Base-by-base conservation (phyloP, 2,329 filamentous ascomycete genomes). In the Penicillium sp. region DNA sequence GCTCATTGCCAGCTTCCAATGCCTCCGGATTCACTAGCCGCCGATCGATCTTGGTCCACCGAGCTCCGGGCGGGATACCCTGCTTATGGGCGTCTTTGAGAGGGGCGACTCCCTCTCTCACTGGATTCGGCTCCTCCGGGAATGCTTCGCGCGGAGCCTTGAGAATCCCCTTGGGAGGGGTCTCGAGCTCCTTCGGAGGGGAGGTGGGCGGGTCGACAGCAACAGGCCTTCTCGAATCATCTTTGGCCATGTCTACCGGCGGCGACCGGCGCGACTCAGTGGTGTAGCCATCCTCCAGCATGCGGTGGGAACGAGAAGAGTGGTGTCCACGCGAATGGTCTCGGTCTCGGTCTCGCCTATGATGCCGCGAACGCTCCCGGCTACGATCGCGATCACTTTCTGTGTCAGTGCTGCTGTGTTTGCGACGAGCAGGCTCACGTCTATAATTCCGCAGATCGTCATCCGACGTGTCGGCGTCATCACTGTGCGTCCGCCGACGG, bases 41-140 rank as follows among this genome's bases (percentile, higher is more conserved):
- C 53, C 92, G 85, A 69, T 88, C 90, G 68, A 97, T 92, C 76
- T 94, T 96, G 43, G 92, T 97, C 92, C 92, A 97, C 51, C 91
- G 84, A 32, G 92, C 92, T 53, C 88, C 89, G 0, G 86, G 75
- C 0, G 89, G 89, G 30, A 91, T 89, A 36, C 90, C 87, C 58
- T 87, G 85, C 51, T 72, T 75, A 71, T 88, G 86, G 45, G 90
- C 86, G 68, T 96, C 91, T 74, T 96, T 96, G 68, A 96, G 84
- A n/a, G 92, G 92, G 2, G 92, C 91, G 7, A 96, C 93, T 14
- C 92, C 93, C 71, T 97, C 93, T 18, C 92, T 84, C 34, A 95
- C 81, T 0, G 90, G 88, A 61, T 91, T 87, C 0, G 85, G 84
- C 58, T 96, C 88, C 67, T 97, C 92, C 0, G 93, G 93, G 66